Percentiles rank a stretch among this genome's conserved stretches.
phyloP scores from a whole-genome alignment of 1,284 basidiomycete genomes.

The Microbotryum silenes-acaulis region DNA sequence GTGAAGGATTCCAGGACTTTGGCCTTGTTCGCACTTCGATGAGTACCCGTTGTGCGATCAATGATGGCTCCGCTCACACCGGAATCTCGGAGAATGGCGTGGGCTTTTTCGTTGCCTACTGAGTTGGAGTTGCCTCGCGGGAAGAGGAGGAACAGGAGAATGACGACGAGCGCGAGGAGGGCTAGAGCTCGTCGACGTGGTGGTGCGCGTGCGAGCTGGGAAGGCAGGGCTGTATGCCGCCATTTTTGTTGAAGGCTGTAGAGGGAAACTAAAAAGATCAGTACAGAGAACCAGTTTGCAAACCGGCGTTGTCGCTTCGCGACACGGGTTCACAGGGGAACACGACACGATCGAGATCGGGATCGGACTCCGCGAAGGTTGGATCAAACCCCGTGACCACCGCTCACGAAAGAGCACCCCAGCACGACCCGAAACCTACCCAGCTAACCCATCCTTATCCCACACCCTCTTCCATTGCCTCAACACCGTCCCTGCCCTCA shows the following conservation, averaged over 20 bases:
- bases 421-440: slow-evolving; percentile 6
- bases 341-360: too few relatives aligned
- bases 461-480: slow-evolving; percentile 8
- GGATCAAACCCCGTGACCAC: too few relatives aligned
- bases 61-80: slow-evolving; percentile 4
- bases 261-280: too few relatives aligned
- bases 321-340: too few relatives aligned
- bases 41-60: slow-evolving; percentile 3
- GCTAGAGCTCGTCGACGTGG: slow-evolving; percentile 10
- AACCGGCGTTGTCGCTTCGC: too few relatives aligned
- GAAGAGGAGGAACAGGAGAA: slow-evolving; percentile 14
- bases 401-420: too few relatives aligned
- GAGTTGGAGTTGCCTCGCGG: not conserved
- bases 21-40: slow-evolving; percentile 16
- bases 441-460: slow-evolving; percentile 12
- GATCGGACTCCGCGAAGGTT: too few relatives aligned
- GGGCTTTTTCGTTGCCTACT: not conserved
- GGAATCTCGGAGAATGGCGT: not conserved
- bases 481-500: not conserved
- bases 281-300: too few relatives aligned
- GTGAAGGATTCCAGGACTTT: slow-evolving; percentile 19
- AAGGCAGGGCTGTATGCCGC: too few relatives aligned
- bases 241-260: too few relatives aligned
- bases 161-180: slow-evolving; percentile 5
- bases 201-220: not conserved